Evolutionary conservation across 345 rosid species (phyloP).

Genomic region (Geranium rotundifolium): DNA sequence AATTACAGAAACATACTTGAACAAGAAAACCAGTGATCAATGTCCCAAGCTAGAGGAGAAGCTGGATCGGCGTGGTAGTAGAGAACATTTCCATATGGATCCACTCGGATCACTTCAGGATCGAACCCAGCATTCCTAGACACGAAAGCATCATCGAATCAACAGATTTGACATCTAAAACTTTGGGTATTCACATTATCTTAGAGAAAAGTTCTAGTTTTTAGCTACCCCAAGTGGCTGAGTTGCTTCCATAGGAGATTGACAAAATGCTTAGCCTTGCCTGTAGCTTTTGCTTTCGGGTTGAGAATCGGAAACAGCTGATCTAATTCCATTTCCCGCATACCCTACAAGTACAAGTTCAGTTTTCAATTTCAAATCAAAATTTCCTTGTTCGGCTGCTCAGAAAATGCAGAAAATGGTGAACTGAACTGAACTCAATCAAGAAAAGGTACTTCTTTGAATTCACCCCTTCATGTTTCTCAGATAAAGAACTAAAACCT

Average conservation of each 20-base stretch:
- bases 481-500: neutral
- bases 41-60: conserved; percentile 95
- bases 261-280: conserved; percentile 55
- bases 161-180: neutral
- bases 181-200: no score
- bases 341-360: conserved; percentile 21
- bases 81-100: conserved; percentile 78
- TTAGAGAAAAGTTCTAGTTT: neutral
- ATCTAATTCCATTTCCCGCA: conserved; percentile 40
- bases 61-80: conserved; percentile 86
- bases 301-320: conserved; percentile 57
- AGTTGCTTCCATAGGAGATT: conserved; percentile 92
- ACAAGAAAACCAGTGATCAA: conserved; percentile 95
- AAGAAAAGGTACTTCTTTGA: neutral
- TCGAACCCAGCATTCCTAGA: conserved; percentile 94
- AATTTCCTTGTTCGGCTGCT: neutral
- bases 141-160: neutral
- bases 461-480: neutral
- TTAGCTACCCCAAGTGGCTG: conserved; percentile 66
- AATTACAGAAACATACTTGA: conserved; percentile 38
- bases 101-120: conserved; percentile 77
- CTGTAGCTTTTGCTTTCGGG: conserved; percentile 55
- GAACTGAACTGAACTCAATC: neutral
- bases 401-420: neutral
- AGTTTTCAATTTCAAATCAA: no score